These are phyloP conservation scores for Lolium multiflorum DNA, from an alignment of 176 grass and related monocot species.

Conservation along the genomic window DNA sequence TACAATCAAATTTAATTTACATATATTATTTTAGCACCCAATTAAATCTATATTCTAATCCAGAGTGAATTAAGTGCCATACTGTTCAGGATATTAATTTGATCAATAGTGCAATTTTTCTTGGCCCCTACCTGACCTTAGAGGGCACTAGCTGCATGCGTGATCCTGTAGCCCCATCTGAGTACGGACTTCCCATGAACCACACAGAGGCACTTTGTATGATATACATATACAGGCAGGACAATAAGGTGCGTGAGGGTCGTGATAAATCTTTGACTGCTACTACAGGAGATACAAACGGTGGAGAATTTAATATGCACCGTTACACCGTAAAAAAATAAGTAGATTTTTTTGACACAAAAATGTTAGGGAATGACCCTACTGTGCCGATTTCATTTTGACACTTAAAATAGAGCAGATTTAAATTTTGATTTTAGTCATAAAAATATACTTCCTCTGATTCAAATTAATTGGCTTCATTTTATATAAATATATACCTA, in stretches of 20 bases:
- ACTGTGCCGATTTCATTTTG: too few relatives aligned
- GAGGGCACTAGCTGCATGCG: neutral
- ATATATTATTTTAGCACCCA: too few relatives aligned
- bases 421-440: too few relatives aligned
- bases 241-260: neutral
- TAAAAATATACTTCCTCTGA: too few relatives aligned
- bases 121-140: neutral
- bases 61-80: too few relatives aligned
- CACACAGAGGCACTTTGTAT: neutral
- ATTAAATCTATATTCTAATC: too few relatives aligned
- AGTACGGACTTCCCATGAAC: neutral
- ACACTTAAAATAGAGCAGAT: too few relatives aligned
- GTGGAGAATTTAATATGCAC: neutral
- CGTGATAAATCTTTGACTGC: neutral
- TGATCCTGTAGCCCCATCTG: constrained; percentile 22
- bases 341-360: too few relatives aligned
- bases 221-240: neutral
- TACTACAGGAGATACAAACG: neutral
- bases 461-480: too few relatives aligned
- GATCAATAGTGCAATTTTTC: constrained; percentile 16
- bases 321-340: neutral
- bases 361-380: too few relatives aligned
- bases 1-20: too few relatives aligned
- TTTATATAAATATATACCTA: too few relatives aligned
- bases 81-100: constrained; percentile 40